Conservation (phyloP, 495 filamentous ascomycete genomes). For the Talaromyces borbonicus region DNA sequence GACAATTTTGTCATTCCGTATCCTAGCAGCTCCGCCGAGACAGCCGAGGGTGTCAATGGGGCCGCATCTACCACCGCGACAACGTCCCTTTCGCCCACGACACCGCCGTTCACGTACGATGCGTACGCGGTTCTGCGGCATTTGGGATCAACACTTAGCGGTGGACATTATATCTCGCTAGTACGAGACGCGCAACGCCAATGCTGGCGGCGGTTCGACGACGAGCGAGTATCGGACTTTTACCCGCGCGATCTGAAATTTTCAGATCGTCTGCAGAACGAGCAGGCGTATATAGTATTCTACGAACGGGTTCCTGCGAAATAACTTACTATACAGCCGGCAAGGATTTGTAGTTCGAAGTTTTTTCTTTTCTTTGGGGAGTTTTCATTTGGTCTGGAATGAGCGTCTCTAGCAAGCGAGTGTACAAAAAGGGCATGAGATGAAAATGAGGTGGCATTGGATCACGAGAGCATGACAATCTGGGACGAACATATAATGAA, state of each 20-base stretch:
- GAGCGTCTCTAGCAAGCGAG: conserved; percentile 1
- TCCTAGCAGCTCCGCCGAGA: conserved; percentile 20
- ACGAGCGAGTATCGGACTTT: conserved; percentile 49
- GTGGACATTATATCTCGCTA: conserved; percentile 61
- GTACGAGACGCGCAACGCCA: conserved; percentile 51
- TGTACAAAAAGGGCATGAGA: no score
- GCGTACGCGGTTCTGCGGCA: conserved; percentile 65
- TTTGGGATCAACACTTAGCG: conserved; percentile 49
- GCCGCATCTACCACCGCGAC: conserved; percentile 3
- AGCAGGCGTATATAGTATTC: conserved; percentile 62
- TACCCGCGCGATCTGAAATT: conserved; percentile 40
- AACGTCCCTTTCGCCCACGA: conserved; percentile 39
- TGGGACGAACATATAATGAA: no score
- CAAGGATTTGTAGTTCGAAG: not conserved
- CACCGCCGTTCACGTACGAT: conserved; percentile 58
- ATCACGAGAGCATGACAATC: not conserved
- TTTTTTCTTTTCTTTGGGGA: not conserved
- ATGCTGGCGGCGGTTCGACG: conserved; percentile 59
- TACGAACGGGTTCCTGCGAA: conserved; percentile 47
- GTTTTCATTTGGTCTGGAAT: not conserved
- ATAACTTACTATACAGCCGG: conserved; percentile 17
- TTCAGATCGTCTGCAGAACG: conserved; percentile 45
- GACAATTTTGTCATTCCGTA: conserved; percentile 43
- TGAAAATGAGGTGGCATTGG: no score
- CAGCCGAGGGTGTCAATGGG: conserved; percentile 19